Evolutionary conservation across 2,329 filamentous ascomycete genomes (phyloP).

Genomic region (Emmonsiellopsis sp.): DNA sequence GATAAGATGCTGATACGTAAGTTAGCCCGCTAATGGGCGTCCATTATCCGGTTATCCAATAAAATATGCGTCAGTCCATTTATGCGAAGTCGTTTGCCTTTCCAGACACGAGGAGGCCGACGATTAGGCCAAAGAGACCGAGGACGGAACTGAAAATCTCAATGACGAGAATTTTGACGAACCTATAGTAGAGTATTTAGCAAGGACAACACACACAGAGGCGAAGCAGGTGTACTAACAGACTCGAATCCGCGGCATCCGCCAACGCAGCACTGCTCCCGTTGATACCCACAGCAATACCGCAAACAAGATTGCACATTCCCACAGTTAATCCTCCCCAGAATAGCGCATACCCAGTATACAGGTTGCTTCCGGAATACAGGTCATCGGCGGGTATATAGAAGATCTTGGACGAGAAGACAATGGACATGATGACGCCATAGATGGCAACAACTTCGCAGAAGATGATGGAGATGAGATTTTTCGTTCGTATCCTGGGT

Average conservation of each 20-base stretch:
- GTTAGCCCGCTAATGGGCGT: not conserved
- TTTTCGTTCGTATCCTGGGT: constrained; percentile 97
- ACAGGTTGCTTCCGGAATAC: constrained; percentile 72
- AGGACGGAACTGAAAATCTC: constrained; percentile 99
- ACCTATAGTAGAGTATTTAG: constrained; percentile 44
- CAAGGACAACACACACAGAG: not conserved
- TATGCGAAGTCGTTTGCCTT: constrained; percentile 66
- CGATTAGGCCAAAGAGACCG: constrained; percentile 90
- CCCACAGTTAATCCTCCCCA: constrained; percentile 94
- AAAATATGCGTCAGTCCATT: not conserved
- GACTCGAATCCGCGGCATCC: constrained; percentile 81
- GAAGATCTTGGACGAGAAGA: constrained; percentile 84
- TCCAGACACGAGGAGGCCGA: constrained; percentile 78
- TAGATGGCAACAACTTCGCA: constrained; percentile 99
- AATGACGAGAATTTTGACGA: constrained; percentile 97
- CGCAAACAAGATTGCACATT: constrained; percentile 90
- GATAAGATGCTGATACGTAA: no score
- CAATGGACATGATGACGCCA: constrained; percentile 98
- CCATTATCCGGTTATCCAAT: not conserved
- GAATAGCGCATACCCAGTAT: constrained; percentile 91
- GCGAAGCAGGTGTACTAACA: constrained; percentile 51
- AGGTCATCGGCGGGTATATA: constrained; percentile 55
- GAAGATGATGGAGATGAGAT: constrained; percentile 99
- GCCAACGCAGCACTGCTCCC: constrained; percentile 92
- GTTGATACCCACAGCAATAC: constrained; percentile 95